Percentiles rank a stretch among this genome's conserved stretches.
Conservation (phyloP, 1,284 basidiomycete genomes). For the Apiotrichum brassicae region DNA sequence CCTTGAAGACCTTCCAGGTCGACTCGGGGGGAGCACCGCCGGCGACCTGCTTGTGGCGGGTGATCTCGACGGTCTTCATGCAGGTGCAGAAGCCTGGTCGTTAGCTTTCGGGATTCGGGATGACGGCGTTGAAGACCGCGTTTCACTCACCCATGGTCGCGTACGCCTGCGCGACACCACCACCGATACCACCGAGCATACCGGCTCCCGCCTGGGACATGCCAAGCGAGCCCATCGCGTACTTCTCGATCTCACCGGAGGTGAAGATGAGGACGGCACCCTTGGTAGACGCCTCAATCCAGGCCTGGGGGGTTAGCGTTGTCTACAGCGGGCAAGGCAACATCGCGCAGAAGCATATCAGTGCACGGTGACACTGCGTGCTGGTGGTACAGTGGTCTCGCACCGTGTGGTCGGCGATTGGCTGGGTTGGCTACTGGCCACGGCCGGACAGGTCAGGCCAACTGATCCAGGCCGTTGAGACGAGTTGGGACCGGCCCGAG, state of each 20-base stretch:
- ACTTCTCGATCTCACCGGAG: conserved; percentile 86
- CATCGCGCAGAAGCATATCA: too few relatives aligned
- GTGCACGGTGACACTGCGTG: too few relatives aligned
- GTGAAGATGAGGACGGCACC: conserved; percentile 94
- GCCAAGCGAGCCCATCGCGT: conserved; percentile 56
- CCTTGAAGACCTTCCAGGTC: conserved; percentile 88
- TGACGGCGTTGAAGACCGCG: too few relatives aligned
- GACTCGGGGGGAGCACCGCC: conserved; percentile 82
- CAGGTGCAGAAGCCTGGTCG: conserved; percentile 91
- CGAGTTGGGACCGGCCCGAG: too few relatives aligned
- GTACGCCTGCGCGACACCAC: conserved; percentile 96
- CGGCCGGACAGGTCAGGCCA: too few relatives aligned
- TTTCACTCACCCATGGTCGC: conserved; percentile 95
- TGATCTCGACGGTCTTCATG: conserved; percentile 99
- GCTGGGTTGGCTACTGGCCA: too few relatives aligned
- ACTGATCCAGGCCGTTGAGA: too few relatives aligned
- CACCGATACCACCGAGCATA: conserved; percentile 92
- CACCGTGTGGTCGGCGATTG: too few relatives aligned
- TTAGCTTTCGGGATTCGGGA: too few relatives aligned
- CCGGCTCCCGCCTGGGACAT: conserved; percentile 76
- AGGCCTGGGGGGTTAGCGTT: conserved; percentile 60
- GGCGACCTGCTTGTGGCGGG: conserved; percentile 91
- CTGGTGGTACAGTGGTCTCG: too few relatives aligned
- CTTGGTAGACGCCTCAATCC: conserved; percentile 99
- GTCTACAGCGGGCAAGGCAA: background rate